Conservation (phyloP, 208 protist genomes). For the Herpetomonas tarakana region DNA sequence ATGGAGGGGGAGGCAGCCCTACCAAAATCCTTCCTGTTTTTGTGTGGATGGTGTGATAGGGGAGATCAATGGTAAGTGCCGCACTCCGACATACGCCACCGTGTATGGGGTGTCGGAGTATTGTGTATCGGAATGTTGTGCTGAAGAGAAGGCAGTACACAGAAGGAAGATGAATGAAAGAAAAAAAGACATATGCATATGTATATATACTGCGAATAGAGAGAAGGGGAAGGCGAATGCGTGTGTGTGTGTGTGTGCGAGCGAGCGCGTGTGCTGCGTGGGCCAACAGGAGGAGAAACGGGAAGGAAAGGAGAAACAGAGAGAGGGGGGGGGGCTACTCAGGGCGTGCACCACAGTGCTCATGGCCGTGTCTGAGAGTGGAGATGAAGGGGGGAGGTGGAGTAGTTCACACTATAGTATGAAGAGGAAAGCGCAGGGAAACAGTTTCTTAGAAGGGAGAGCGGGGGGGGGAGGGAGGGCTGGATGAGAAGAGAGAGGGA, state of each 20-base stretch:
- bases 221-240: background rate
- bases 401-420: background rate
- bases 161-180: background rate
- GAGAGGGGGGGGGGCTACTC: no score
- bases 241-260: no score
- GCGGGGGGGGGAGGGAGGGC: background rate
- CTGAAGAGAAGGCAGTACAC: no score
- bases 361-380: background rate
- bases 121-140: no score
- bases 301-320: no score
- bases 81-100: no score
- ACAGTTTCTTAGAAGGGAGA: background rate
- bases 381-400: background rate
- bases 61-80: no score
- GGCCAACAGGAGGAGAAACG: slow-evolving; percentile 9
- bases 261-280: background rate
- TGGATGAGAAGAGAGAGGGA: slow-evolving; percentile 3
- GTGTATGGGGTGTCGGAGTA: no score
- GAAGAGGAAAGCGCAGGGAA: background rate
- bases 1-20: no score
- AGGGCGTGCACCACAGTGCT: no score
- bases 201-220: background rate
- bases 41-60: no score
- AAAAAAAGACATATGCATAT: background rate
- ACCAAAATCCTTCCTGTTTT: no score